Evolutionary conservation across 345 rosid genomes (phyloP).

Genomic region (Garcia nutans): DNA sequence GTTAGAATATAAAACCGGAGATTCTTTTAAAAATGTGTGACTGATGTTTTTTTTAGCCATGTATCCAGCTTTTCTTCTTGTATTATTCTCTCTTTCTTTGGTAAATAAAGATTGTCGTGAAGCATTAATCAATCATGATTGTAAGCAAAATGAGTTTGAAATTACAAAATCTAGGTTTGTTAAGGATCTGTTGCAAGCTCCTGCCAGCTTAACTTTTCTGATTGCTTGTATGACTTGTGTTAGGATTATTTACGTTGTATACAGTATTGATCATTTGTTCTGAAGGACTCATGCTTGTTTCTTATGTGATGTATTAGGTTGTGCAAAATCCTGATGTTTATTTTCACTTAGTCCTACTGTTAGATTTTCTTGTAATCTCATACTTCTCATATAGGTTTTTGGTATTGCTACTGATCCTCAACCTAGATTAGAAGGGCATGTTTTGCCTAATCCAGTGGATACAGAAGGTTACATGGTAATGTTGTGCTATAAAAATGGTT

Average conservation of each 20-base stretch:
- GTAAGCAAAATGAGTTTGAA: too few relatives aligned
- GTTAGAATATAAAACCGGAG: conserved; percentile 17
- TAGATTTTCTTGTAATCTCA: background rate
- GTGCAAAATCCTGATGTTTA: background rate
- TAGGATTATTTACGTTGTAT: background rate
- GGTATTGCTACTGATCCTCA: conserved; percentile 74
- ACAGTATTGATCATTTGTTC: background rate
- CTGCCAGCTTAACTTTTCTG: background rate
- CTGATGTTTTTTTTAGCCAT: background rate
- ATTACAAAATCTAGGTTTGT: too few relatives aligned
- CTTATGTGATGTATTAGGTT: background rate
- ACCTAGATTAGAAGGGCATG: conserved; percentile 85
- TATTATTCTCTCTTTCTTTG: too few relatives aligned
- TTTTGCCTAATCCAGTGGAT: conserved; percentile 88
- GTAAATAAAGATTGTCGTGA: too few relatives aligned
- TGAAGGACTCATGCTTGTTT: background rate
- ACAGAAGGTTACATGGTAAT: conserved; percentile 91
- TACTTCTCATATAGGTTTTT: conserved; percentile 56
- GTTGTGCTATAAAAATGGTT: conserved; percentile 86
- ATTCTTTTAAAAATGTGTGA: background rate
- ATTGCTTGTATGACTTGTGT: background rate
- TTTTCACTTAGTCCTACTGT: background rate
- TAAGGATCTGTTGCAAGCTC: background rate
- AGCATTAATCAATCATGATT: too few relatives aligned
- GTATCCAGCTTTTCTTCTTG: too few relatives aligned